phyloP scores from a whole-genome alignment of 495 filamentous ascomycete species.

The Penicillium daleae region DNA sequence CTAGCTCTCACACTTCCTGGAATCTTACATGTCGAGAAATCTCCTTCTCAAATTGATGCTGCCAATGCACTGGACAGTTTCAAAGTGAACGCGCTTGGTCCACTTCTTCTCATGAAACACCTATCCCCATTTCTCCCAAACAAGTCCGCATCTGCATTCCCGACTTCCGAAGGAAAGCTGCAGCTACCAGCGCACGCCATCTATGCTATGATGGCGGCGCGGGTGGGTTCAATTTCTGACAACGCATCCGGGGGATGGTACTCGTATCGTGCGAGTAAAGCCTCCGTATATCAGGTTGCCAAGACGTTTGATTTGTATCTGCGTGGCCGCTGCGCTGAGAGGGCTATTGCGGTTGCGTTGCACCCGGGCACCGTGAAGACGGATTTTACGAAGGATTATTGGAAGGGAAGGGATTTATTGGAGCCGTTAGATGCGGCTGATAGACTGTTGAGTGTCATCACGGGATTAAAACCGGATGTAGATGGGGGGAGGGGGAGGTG shows the following conservation, averaged over 20 bases:
- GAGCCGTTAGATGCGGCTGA: conserved; percentile 63
- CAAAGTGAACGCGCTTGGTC: conserved; percentile 71
- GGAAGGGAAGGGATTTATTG: conserved; percentile 63
- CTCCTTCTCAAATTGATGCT: conserved; percentile 62
- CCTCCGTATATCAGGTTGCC: conserved; percentile 68
- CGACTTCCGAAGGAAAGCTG: conserved; percentile 10
- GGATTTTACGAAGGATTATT: conserved; percentile 72
- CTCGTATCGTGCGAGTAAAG: conserved; percentile 74
- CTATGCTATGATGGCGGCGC: conserved; percentile 72
- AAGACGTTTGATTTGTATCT: conserved; percentile 77
- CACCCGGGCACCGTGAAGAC: conserved; percentile 86
- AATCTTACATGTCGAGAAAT: conserved; percentile 74
- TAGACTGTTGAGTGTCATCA: conserved; percentile 59
- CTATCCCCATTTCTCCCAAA: conserved; percentile 68
- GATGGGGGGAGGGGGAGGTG: conserved; percentile 63
- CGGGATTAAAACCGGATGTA: conserved; percentile 34
- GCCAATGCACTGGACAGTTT: conserved; percentile 62
- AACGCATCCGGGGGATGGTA: conserved; percentile 76
- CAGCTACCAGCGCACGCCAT: conserved; percentile 53
- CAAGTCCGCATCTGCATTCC: conserved; percentile 40
- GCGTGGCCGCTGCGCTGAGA: conserved; percentile 52
- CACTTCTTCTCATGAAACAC: conserved; percentile 75
- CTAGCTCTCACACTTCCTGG: conserved; percentile 74
- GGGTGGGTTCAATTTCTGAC: conserved; percentile 74
- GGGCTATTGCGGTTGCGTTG: conserved; percentile 68